Evolutionary conservation across 1,139 yeast species (phyloP).

Genomic region (Geotrichum bryndzae): DNA sequence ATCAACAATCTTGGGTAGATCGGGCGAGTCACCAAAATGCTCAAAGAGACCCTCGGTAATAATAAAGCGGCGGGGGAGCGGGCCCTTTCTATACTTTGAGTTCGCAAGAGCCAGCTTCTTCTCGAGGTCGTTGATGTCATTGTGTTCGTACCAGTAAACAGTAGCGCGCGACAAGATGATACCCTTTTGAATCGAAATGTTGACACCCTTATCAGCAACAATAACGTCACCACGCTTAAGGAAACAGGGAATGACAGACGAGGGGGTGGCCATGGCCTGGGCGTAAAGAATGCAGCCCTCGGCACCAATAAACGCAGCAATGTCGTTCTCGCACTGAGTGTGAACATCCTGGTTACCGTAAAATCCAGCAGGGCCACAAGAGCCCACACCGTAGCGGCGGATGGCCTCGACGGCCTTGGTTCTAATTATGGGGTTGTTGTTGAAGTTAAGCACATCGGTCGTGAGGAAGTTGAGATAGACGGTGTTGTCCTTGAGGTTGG

Average conservation of each 20-base stretch:
- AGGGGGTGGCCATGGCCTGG: constrained; percentile 84
- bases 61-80: constrained; percentile 79
- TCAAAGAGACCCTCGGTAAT: constrained; percentile 87
- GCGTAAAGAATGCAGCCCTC: constrained; percentile 83
- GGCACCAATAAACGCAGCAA: constrained; percentile 68
- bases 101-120: constrained; percentile 56
- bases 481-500: constrained; percentile 24
- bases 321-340: constrained; percentile 66
- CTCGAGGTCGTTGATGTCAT: constrained; percentile 78
- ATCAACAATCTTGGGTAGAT: constrained; percentile 61
- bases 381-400: constrained; percentile 82
- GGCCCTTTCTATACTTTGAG: constrained; percentile 50
- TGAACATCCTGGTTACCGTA: constrained; percentile 96
- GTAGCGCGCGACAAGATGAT: constrained; percentile 80
- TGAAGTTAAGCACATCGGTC: constrained; percentile 51
- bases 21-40: constrained; percentile 74
- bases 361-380: constrained; percentile 97
- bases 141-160: constrained; percentile 73
- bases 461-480: constrained; percentile 34
- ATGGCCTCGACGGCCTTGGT: constrained; percentile 57
- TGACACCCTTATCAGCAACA: constrained; percentile 78
- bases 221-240: constrained; percentile 91
- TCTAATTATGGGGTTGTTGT: constrained; percentile 47
- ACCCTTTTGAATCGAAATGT: constrained; percentile 80
- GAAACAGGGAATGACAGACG: constrained; percentile 96